These are phyloP conservation scores for Rubroboletus satanas DNA, from an alignment of 768 basidiomycete species.

Conservation along the genomic window DNA sequence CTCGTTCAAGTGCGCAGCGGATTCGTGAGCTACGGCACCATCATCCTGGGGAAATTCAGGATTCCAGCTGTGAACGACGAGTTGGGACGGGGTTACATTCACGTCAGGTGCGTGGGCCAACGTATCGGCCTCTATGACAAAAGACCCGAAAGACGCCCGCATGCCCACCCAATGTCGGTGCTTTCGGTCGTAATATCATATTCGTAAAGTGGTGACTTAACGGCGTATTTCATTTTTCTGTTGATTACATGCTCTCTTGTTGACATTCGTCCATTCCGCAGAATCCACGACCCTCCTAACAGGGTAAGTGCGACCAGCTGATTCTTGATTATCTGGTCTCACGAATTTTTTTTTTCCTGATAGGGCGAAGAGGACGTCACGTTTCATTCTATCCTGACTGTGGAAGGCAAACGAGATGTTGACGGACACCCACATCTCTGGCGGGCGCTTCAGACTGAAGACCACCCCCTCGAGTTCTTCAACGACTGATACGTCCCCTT, in stretches of 20 bases:
- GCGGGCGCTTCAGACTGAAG: constrained; percentile 59
- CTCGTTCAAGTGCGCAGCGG: constrained; percentile 50
- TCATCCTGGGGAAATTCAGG: constrained; percentile 74
- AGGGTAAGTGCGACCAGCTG: constrained; percentile 39
- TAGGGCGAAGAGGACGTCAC: constrained; percentile 62
- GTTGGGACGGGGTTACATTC: constrained; percentile 59
- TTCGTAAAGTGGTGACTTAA: constrained; percentile 11
- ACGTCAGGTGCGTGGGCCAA: constrained; percentile 54
- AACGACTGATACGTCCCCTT: constrained; percentile 14
- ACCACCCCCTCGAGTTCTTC: constrained; percentile 46
- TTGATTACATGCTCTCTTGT: not conserved
- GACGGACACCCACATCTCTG: constrained; percentile 53
- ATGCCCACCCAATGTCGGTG: not conserved
- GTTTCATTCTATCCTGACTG: constrained; percentile 69
- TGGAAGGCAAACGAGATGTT: constrained; percentile 47
- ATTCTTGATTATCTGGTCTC: constrained; percentile 1
- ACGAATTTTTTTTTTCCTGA: constrained; percentile 5
- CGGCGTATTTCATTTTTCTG: constrained; percentile 2
- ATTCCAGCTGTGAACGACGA: constrained; percentile 64
- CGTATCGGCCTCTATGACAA: not conserved
- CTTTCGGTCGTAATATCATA: constrained; percentile 4
- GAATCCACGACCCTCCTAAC: constrained; percentile 75
- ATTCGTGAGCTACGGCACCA: constrained; percentile 59
- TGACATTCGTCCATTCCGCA: constrained; percentile 25
- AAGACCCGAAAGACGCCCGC: not conserved